Evolutionary conservation across 352 stramenopile species (phyloP), one percentile per base, ranked within the genome.

Genomic region (Phytophthora agathidicida): DNA sequence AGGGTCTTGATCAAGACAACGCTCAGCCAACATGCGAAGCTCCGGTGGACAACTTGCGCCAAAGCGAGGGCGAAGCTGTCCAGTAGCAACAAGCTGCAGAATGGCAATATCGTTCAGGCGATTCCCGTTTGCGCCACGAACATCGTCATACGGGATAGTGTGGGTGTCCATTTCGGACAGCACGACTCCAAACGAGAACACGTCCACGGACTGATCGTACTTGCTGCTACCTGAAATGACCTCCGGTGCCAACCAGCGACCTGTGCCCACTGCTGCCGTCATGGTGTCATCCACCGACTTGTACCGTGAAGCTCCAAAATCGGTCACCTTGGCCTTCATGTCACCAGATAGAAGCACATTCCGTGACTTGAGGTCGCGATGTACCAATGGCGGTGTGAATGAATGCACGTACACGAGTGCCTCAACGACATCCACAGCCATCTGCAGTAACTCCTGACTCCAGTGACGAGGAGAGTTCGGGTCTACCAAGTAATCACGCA

Each of bases 401-500:
- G 75, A 86, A 42, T 90, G 80, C 28, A 84, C 44, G 41, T 90
- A 90, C 20, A 86, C 72, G 0, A 90, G 57, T 0, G 75, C 80
- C 20, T 90, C 76, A 3, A 68, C 71, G 14, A 87, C 52, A 47
- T 86, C 77, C 4, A 69, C 58, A 8, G 76, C 72, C 14, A 86
- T n/a, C 24, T 86, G 68, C 8, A 89, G 30, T 32, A 86, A 69
- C 24, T 86, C 78, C 11, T 69, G 46, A 11, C 39, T 62, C 72
- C 68, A 80, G 13, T 65, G 56, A 23, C 56, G 51, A 43, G 68
- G 60, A 13, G 60, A 65, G 8, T 23, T 64, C 22, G 59, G 42
- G 1, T 50, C 42, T 3, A 73, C 57, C 0, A 89, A 55, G 42
- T 84, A 83, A 10, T 68, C 53, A 8, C 75, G 71, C 23, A 92